Percentiles rank a stretch among this genome's conserved stretches.
phyloP scores from a whole-genome alignment of 169 alveolate genomes.

The Plasmodium relictum region DNA sequence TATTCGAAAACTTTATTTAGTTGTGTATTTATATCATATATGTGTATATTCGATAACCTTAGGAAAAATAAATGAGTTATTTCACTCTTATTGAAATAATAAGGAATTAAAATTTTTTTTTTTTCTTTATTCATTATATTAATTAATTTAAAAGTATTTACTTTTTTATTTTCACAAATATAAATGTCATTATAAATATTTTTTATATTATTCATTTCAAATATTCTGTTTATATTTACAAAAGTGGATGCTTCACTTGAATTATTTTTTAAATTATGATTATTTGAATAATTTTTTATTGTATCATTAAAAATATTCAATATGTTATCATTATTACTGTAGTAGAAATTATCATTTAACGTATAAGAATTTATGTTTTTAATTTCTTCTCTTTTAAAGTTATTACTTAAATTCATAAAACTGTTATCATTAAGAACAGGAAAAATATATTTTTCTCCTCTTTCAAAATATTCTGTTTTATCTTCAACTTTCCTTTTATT shows the following conservation, averaged over 20 bases:
- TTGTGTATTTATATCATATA: conserved; percentile 72
- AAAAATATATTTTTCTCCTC: too few relatives aligned
- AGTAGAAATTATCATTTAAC: background rate
- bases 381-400: too few relatives aligned
- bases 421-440: too few relatives aligned
- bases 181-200: conserved; percentile 60
- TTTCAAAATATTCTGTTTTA: background rate
- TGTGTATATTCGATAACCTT: conserved; percentile 62
- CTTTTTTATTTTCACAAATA: conserved; percentile 76
- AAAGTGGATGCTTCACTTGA: conserved; percentile 10
- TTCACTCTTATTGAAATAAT: conserved; percentile 48
- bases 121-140: conserved; percentile 68
- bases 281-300: background rate
- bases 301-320: background rate
- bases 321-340: background rate
- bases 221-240: conserved; percentile 43
- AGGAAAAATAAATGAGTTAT: conserved; percentile 66
- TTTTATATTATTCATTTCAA: conserved; percentile 60
- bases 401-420: too few relatives aligned
- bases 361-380: background rate
- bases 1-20: conserved; percentile 61
- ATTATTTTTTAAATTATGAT: background rate
- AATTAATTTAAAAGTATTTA: conserved; percentile 55
- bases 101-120: conserved; percentile 38
- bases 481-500: background rate